Evolutionary conservation across 2,329 filamentous ascomycete species (phyloP).

Genomic region (Cercospora janseana): DNA sequence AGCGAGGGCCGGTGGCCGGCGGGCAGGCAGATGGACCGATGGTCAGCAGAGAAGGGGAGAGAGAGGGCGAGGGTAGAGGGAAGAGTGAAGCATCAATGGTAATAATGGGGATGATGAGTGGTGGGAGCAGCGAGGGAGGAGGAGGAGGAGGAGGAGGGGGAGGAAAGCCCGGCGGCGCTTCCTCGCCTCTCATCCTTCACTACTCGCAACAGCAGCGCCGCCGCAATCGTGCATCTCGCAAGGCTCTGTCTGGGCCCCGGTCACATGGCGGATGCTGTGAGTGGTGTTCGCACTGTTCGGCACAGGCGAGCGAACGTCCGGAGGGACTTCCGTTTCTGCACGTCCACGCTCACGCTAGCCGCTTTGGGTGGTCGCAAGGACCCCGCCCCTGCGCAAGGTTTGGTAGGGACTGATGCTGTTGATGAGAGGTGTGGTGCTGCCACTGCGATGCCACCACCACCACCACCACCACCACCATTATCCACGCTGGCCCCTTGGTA

Average conservation of each 20-base stretch:
- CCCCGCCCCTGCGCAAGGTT: constrained; percentile 1
- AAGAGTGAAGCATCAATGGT: no score
- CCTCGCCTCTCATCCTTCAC: neutral
- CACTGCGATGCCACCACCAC: no score
- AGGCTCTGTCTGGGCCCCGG: no score
- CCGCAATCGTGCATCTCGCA: constrained; percentile 12
- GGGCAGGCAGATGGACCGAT: neutral
- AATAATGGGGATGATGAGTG: no score
- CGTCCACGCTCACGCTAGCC: neutral
- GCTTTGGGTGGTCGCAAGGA: constrained; percentile 6
- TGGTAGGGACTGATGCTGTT: no score
- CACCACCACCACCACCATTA: no score
- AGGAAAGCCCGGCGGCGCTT: constrained; percentile 1
- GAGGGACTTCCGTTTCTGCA: constrained; percentile 6
- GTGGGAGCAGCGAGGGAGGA: neutral
- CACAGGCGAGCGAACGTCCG: constrained; percentile 3
- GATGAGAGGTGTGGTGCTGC: no score
- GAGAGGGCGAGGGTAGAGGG: no score
- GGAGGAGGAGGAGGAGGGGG: neutral
- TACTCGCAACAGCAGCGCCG: constrained; percentile 7
- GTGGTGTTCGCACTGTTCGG: no score
- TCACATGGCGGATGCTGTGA: no score
- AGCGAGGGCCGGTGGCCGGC: neutral
- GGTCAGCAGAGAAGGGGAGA: neutral
- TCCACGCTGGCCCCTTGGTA: no score